These are phyloP conservation scores for Chloromonas sp. DNA, from an alignment of 163 green algal species.

Conservation along the genomic window DNA sequence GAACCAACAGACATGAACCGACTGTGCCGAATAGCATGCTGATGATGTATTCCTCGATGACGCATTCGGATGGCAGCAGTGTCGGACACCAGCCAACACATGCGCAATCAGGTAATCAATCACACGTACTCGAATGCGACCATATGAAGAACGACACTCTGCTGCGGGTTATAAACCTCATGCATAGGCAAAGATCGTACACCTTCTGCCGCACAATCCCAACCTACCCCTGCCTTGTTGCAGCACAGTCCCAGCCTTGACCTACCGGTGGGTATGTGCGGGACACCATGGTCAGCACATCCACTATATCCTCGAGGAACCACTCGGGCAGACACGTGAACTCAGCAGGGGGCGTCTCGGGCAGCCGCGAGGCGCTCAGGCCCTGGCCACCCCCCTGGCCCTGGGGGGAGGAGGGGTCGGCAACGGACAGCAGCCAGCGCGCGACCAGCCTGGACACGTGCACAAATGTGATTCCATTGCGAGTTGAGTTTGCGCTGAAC, in stretches of 20 bases:
- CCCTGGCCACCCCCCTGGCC: too few relatives aligned
- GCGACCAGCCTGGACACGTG: slow-evolving; percentile 45
- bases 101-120: too few relatives aligned
- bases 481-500: too few relatives aligned
- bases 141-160: too few relatives aligned
- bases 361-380: neutral
- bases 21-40: neutral
- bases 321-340: slow-evolving; percentile 61
- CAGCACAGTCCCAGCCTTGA: neutral
- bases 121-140: too few relatives aligned
- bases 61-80: too few relatives aligned
- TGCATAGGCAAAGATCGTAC: too few relatives aligned
- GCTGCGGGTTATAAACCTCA: too few relatives aligned
- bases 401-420: slow-evolving; percentile 15
- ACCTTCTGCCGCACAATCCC: too few relatives aligned
- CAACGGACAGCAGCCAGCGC: slow-evolving; percentile 60
- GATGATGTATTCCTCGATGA: neutral
- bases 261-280: slow-evolving; percentile 18
- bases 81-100: too few relatives aligned
- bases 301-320: slow-evolving; percentile 76
- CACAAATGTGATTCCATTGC: too few relatives aligned
- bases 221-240: too few relatives aligned
- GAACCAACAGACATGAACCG: neutral
- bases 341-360: slow-evolving; percentile 17
- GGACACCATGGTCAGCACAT: slow-evolving; percentile 49